These are phyloP conservation scores for Aspergillus steynii DNA, from an alignment of 495 filamentous ascomycete genomes.

Conservation along the genomic window DNA sequence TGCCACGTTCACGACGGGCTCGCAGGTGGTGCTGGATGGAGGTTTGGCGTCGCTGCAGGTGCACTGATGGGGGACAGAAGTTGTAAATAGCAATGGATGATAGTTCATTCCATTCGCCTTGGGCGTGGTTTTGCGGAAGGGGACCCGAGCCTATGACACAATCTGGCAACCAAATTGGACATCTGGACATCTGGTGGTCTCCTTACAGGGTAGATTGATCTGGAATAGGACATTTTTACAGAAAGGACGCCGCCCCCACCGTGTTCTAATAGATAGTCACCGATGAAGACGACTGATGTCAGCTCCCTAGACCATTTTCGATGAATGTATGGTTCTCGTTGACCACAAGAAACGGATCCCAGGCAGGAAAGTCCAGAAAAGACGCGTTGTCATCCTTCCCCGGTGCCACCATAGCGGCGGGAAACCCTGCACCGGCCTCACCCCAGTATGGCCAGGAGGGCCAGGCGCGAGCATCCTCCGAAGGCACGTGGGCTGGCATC, in stretches of 20 bases:
- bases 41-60: constrained; percentile 3
- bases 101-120: neutral
- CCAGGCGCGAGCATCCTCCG: neutral
- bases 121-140: too few species aligned
- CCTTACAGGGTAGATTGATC: too few species aligned
- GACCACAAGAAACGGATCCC: neutral
- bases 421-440: neutral
- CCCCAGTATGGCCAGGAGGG: neutral
- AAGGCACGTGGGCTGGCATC: neutral
- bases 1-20: constrained; percentile 12
- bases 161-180: too few species aligned
- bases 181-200: too few species aligned
- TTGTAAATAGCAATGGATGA: neutral
- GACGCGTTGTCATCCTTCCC: neutral
- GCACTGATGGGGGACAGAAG: neutral
- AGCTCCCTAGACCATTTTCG: neutral
- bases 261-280: neutral
- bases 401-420: neutral
- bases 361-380: neutral
- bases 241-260: neutral
- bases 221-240: too few species aligned
- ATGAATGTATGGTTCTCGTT: neutral
- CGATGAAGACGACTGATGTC: neutral
- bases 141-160: too few species aligned
- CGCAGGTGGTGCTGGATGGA: constrained; percentile 10